These are phyloP conservation scores for Westerdykella sp. DNA, from an alignment of 2,329 filamentous ascomycete genomes.

Conservation along the genomic window DNA sequence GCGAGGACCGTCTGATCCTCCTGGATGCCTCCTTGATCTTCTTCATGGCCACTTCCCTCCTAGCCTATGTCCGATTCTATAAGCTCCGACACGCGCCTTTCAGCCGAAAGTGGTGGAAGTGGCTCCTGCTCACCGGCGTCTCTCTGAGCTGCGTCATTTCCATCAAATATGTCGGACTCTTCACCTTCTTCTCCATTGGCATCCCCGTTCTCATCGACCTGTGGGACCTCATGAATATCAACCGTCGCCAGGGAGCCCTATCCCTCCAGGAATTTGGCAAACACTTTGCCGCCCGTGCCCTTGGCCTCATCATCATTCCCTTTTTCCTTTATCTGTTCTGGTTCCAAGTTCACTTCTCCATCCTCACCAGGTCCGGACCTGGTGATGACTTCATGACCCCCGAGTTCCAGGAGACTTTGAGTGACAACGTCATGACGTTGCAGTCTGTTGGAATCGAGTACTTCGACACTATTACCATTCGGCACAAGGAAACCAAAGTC, in stretches of 20 bases:
- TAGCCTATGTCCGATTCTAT: slow-evolving; percentile 96
- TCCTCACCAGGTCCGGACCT: slow-evolving; percentile 80
- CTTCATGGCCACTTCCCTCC: slow-evolving; percentile 89
- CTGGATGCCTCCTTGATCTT: slow-evolving; percentile 91
- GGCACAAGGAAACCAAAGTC: slow-evolving; percentile 95
- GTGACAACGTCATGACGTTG: slow-evolving; percentile 87
- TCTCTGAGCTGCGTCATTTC: slow-evolving; percentile 95
- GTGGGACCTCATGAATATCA: slow-evolving; percentile 89
- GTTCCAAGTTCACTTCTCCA: slow-evolving; percentile 98
- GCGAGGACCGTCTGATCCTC: slow-evolving; percentile 89
- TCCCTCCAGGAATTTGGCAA: slow-evolving; percentile 73
- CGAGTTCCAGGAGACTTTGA: slow-evolving; percentile 94
- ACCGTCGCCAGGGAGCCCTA: slow-evolving; percentile 74
- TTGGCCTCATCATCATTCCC: slow-evolving; percentile 81
- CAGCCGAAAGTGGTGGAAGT: slow-evolving; percentile 98
- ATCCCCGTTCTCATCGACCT: slow-evolving; percentile 90
- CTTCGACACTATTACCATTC: slow-evolving; percentile 78
- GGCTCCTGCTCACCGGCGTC: slow-evolving; percentile 92
- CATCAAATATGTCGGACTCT: slow-evolving; percentile 93
- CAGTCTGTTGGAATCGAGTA: slow-evolving; percentile 84
- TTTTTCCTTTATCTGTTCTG: slow-evolving; percentile 99
- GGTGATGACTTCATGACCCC: slow-evolving; percentile 99
- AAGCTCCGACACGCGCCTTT: slow-evolving; percentile 88
- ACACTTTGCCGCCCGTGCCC: slow-evolving; percentile 81
- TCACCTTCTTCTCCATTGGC: slow-evolving; percentile 95